phyloP scores from a whole-genome alignment of 2,329 filamentous ascomycete species.

The Botrytis medusae region DNA sequence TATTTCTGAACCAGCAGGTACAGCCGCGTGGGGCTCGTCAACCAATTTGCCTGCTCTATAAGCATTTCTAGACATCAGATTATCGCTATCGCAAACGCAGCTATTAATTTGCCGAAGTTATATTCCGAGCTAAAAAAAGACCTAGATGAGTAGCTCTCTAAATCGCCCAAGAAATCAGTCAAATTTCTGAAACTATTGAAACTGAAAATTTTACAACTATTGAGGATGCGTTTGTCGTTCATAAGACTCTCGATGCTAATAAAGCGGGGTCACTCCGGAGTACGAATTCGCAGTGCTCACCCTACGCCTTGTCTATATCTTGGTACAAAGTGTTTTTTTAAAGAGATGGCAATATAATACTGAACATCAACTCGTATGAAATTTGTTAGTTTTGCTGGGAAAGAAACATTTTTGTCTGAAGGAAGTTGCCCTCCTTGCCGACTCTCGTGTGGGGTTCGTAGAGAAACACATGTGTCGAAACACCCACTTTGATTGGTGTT shows the following conservation, averaged over 20 bases:
- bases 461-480: slow-evolving; percentile 12
- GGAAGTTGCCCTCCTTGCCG: not conserved
- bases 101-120: no score
- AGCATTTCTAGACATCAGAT: no score
- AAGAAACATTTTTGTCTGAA: not conserved
- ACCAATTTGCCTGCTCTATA: no score
- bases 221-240: no score
- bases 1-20: no score
- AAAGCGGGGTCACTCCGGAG: slow-evolving; percentile 6
- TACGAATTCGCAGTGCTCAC: not conserved
- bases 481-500: slow-evolving; percentile 7
- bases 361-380: not conserved
- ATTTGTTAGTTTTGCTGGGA: not conserved
- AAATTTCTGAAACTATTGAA: no score
- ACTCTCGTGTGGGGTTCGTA: not conserved
- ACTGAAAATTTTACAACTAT: no score
- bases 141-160: no score
- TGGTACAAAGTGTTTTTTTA: not conserved
- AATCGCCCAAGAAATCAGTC: no score
- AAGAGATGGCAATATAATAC: not conserved
- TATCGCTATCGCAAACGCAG: no score
- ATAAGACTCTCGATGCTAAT: not conserved
- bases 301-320: not conserved
- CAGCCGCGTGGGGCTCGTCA: no score
- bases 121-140: no score